These are phyloP conservation scores for Trypanosomatidae sp. DNA, from an alignment of 208 protist species.

Conservation along the genomic window DNA sequence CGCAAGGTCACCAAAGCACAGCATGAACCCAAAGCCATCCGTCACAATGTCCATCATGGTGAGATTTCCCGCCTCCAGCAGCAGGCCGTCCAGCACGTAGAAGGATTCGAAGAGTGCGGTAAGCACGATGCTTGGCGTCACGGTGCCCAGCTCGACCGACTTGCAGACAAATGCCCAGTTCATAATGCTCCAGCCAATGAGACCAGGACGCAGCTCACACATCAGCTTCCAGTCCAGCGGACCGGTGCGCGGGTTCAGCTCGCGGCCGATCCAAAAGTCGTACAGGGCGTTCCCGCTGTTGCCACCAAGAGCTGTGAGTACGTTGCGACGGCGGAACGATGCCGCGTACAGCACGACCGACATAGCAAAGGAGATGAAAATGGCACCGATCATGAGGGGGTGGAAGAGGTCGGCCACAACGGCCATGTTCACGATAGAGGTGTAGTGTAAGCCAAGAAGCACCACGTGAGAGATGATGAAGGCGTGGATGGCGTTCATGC, in stretches of 20 bases:
- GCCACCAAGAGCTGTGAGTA: constrained; percentile 73
- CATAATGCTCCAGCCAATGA: constrained; percentile 95
- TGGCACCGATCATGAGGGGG: constrained; percentile 70
- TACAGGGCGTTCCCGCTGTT: constrained; percentile 91
- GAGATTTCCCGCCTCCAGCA: constrained; percentile 90
- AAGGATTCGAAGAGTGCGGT: constrained; percentile 85
- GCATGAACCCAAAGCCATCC: constrained; percentile 97
- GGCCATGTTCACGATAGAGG: constrained; percentile 42
- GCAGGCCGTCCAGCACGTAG: constrained; percentile 95
- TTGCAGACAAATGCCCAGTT: constrained; percentile 91
- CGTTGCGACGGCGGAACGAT: constrained; percentile 60
- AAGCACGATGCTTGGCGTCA: constrained; percentile 85
- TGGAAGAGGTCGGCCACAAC: constrained; percentile 58
- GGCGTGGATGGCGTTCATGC: constrained; percentile 84
- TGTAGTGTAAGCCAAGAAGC: constrained; percentile 46
- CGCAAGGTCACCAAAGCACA: constrained; percentile 94
- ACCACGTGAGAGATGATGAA: constrained; percentile 62
- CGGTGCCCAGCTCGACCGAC: constrained; percentile 53
- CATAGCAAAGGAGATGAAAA: constrained; percentile 69
- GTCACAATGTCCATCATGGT: constrained; percentile 97
- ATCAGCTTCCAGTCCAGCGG: constrained; percentile 97
- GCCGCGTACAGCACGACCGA: constrained; percentile 61
- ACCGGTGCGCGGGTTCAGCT: constrained; percentile 94
- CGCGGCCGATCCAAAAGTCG: constrained; percentile 96
- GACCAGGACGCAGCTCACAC: constrained; percentile 94